phyloP scores from a whole-genome alignment of 176 grass and related monocot species.

The Chloris gayana region DNA sequence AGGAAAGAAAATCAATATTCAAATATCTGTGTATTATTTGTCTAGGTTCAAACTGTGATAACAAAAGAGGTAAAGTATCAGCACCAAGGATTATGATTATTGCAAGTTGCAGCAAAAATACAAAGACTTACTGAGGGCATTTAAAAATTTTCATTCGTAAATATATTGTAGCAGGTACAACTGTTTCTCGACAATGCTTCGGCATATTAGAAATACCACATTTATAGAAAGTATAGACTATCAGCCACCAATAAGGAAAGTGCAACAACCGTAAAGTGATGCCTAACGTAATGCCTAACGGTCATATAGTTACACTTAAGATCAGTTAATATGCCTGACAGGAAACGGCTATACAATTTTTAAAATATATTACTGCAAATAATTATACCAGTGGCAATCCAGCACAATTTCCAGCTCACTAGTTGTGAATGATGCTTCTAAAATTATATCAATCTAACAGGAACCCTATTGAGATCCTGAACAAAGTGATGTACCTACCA shows the following conservation, averaged over 20 bases:
- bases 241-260: background rate
- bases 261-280: background rate
- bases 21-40: conserved; percentile 8
- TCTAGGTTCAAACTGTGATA: background rate
- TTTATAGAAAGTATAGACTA: background rate
- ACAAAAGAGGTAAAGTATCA: background rate
- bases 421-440: background rate
- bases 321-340: background rate
- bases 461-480: background rate
- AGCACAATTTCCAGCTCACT: background rate
- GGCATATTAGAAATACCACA: background rate
- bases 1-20: conserved; percentile 21
- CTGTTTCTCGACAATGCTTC: background rate
- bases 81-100: background rate
- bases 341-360: background rate
- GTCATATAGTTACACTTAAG: background rate
- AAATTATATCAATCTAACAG: conserved; percentile 6
- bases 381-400: conserved; percentile 1
- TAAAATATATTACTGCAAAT: background rate
- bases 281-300: background rate
- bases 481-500: background rate
- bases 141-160: background rate
- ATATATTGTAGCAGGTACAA: conserved; percentile 1
- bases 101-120: conserved; percentile 2
- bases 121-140: background rate